Conservation (phyloP, 495 filamentous ascomycete species). For the Podospora pseudoanserina region DNA sequence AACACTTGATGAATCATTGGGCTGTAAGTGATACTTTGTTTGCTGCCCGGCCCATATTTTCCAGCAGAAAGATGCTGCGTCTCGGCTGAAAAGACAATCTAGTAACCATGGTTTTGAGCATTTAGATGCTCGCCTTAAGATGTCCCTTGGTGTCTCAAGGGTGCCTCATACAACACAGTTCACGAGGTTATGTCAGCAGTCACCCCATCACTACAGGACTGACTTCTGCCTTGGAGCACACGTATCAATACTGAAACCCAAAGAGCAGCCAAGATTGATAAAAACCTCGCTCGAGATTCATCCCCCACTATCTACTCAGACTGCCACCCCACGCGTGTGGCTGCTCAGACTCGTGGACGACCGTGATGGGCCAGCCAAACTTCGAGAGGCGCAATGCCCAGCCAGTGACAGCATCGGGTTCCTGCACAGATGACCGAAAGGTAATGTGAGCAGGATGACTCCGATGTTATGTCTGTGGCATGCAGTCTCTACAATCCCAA, state of each 20-base stretch:
- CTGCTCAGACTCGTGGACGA: conserved; percentile 3
- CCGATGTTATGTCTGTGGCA: conserved; percentile 22
- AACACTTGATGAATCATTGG: too few species aligned
- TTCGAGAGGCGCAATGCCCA: conserved; percentile 9
- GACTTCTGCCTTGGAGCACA: background rate
- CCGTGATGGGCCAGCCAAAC: background rate
- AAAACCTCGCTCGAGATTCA: background rate
- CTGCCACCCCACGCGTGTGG: background rate
- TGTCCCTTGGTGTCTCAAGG: too few species aligned
- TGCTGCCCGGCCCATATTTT: too few species aligned
- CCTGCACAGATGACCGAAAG: conserved; percentile 31
- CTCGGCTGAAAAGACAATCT: too few species aligned
- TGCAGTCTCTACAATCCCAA: conserved; percentile 12
- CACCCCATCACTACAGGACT: background rate
- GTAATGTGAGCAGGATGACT: background rate
- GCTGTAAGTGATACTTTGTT: too few species aligned
- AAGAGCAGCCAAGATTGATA: background rate
- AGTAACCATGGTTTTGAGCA: too few species aligned
- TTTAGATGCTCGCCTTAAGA: too few species aligned
- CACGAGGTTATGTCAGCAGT: too few species aligned
- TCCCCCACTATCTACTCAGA: background rate
- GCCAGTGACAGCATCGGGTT: conserved; percentile 32
- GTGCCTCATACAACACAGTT: too few species aligned
- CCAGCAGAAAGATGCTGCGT: too few species aligned
- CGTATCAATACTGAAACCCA: background rate